A percentile compares a stretch with the other conserved stretches of the same genome.
Evolutionary conservation across 2,329 filamentous ascomycete genomes (phyloP).

Genomic region (Trichophyton mentagrophytes): DNA sequence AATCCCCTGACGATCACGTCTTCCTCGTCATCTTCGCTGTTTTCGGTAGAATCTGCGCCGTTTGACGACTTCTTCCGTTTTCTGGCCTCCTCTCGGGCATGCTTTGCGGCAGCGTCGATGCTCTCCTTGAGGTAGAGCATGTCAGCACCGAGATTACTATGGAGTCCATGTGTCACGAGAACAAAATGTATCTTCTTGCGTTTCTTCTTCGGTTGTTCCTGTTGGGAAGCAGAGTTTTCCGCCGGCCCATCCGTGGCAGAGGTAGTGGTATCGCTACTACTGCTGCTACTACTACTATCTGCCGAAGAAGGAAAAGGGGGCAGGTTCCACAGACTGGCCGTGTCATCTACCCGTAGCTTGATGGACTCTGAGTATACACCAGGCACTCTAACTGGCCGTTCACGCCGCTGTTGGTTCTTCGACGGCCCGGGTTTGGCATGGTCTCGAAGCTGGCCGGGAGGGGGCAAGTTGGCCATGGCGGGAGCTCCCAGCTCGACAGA

Average conservation of each 20-base stretch:
- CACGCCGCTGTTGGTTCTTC: neutral
- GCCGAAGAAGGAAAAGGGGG: slow-evolving; percentile 54
- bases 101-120: slow-evolving; percentile 69
- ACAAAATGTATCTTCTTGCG: slow-evolving; percentile 80
- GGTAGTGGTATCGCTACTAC: slow-evolving; percentile 25
- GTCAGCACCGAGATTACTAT: slow-evolving; percentile 89
- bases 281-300: too few species aligned
- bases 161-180: slow-evolving; percentile 81
- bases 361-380: slow-evolving; percentile 79
- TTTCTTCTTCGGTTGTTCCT: slow-evolving; percentile 23
- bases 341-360: slow-evolving; percentile 70
- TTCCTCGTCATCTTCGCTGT: slow-evolving; percentile 38
- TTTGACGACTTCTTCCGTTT: slow-evolving; percentile 33
- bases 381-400: slow-evolving; percentile 38
- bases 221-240: slow-evolving; percentile 11
- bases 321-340: slow-evolving; percentile 82
- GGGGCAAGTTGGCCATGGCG: slow-evolving; percentile 41
- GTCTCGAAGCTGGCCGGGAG: slow-evolving; percentile 61
- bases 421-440: slow-evolving; percentile 49
- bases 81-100: slow-evolving; percentile 58
- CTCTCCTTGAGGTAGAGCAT: slow-evolving; percentile 97
- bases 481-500: slow-evolving; percentile 57
- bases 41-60: slow-evolving; percentile 7
- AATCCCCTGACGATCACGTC: slow-evolving; percentile 82
- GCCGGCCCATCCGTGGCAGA: slow-evolving; percentile 13